Base-by-base conservation (phyloP, 352 stramenopile genomes). In the Globisporangium paroecandrum region DNA sequence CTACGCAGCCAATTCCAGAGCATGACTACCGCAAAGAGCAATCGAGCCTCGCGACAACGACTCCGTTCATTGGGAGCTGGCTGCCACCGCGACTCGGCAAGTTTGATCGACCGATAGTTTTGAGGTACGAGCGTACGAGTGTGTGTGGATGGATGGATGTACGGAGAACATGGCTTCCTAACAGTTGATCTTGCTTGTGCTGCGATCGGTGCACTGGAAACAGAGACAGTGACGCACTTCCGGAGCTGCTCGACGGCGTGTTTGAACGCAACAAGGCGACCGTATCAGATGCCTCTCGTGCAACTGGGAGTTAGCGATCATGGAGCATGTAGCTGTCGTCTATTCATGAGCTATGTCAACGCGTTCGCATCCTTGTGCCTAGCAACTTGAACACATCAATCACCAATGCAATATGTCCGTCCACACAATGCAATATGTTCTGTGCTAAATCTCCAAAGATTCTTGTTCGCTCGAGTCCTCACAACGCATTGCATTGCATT, bases 231-330 rank as follows among this genome's bases (percentile, higher is more conserved):
- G 15, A 54, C 8, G 22, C 34, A 25, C 8, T 68, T 38, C 63
- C 63, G 9, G 63, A 68, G 53, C 41, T 68, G 34, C 34, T 68
- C 3, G 63, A 53, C 20, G 63, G 63, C 36, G 63, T 68, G 20
- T 68, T 60, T 25, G 63, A 68, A 18, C 63, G 63, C 63, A 68
- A 66, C 29, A 34, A 20, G 57, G 47, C 46, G 29, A 51, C 51
- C 20, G 43, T 47, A 22, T 49, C 24, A 25, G 27, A 22, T 15
- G 25, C 0, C 24, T n/a, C 38, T 8, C 38, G 58, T 20, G 2
- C 15, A 15, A n/a, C 60, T 15, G 20, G 10, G 1, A 59, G 6
- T n/a, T 32, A 66, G 22, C 27, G 46, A 13, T 24, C 29, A 36
- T 20, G 34, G 18, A 58, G 25, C 24, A 22, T 46, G 29, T 58